Percentiles rank a stretch among this genome's conserved stretches.
These are phyloP conservation scores for Apophysomyces ossiformis DNA, from an alignment of 371 early-diverging fungal species.

Conservation along the genomic window DNA sequence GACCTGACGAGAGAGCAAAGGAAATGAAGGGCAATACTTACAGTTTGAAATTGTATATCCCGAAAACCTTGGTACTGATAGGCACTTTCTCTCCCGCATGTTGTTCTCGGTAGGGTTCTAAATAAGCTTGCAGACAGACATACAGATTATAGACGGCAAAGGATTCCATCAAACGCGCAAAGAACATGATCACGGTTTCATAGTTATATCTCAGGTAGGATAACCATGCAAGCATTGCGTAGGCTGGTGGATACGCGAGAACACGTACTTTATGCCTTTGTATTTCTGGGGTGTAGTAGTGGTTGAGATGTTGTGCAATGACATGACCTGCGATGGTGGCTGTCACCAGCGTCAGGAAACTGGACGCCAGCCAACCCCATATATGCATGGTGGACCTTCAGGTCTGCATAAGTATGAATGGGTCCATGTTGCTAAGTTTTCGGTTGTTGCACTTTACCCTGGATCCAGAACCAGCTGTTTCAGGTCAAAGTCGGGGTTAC, in stretches of 20 bases:
- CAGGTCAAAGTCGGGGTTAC: slow-evolving; percentile 19
- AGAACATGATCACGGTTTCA: slow-evolving; percentile 20
- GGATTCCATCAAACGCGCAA: slow-evolving; percentile 22
- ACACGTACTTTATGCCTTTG: slow-evolving; percentile 31
- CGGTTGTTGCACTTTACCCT: slow-evolving; percentile 1
- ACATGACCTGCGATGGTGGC: slow-evolving; percentile 15
- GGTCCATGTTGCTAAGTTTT: background rate
- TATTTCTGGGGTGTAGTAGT: slow-evolving; percentile 19
- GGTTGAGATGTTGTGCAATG: slow-evolving; percentile 16
- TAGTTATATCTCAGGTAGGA: slow-evolving; percentile 22
- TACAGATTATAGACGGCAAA: slow-evolving; percentile 30
- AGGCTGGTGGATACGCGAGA: slow-evolving; percentile 24
- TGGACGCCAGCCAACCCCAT: slow-evolving; percentile 25
- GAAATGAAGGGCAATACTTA: background rate
- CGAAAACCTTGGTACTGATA: slow-evolving; percentile 18
- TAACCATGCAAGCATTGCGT: slow-evolving; percentile 21
- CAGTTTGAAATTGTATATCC: slow-evolving; percentile 19
- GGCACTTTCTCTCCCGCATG: slow-evolving; percentile 16
- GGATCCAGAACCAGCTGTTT: slow-evolving; percentile 21
- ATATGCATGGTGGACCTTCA: slow-evolving; percentile 20
- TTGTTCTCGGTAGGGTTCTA: slow-evolving; percentile 22
- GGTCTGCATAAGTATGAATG: background rate
- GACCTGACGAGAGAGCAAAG: background rate
- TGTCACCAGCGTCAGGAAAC: slow-evolving; percentile 10
- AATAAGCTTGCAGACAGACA: slow-evolving; percentile 24